Conservation (phyloP, 139 green algal species). For the Marvania coccoides region DNA sequence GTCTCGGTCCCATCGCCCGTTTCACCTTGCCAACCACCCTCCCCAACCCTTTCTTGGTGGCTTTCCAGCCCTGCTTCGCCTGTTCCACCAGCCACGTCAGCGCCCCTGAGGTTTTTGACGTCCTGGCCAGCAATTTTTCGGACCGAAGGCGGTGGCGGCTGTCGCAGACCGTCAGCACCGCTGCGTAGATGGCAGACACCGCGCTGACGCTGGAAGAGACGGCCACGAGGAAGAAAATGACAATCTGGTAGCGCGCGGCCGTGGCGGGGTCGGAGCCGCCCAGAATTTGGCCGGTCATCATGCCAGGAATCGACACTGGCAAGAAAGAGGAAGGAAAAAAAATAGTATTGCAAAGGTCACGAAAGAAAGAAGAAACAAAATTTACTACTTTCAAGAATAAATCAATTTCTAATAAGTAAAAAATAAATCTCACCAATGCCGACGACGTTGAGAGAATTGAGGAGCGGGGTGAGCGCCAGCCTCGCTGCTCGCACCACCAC, state of each 20-base stretch:
- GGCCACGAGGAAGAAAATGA: slow-evolving; percentile 69
- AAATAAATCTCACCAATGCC: slow-evolving; percentile 24
- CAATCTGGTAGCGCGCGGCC: slow-evolving; percentile 70
- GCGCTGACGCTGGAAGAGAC: slow-evolving; percentile 8
- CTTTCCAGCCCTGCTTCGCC: not conserved
- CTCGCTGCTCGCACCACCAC: slow-evolving; percentile 29
- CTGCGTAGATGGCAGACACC: slow-evolving; percentile 4
- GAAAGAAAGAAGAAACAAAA: not conserved
- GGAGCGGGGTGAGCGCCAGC: slow-evolving; percentile 65
- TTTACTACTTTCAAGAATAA: not conserved
- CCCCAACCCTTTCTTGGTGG: not conserved
- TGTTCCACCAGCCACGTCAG: not conserved
- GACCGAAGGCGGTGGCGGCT: not conserved
- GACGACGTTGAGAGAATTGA: slow-evolving; percentile 76
- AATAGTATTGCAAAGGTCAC: not conserved
- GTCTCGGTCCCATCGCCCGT: not conserved
- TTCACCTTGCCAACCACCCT: not conserved
- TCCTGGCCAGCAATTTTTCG: not conserved
- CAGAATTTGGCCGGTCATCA: slow-evolving; percentile 85
- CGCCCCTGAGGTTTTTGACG: not conserved
- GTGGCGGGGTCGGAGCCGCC: slow-evolving; percentile 49
- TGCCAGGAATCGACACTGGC: slow-evolving; percentile 71
- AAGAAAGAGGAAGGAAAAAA: too few species aligned
- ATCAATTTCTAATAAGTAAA: not conserved
- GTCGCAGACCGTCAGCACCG: slow-evolving; percentile 2